These are phyloP conservation scores for Fusarium musae DNA, from an alignment of 2,329 filamentous ascomycete genomes.

Conservation along the genomic window DNA sequence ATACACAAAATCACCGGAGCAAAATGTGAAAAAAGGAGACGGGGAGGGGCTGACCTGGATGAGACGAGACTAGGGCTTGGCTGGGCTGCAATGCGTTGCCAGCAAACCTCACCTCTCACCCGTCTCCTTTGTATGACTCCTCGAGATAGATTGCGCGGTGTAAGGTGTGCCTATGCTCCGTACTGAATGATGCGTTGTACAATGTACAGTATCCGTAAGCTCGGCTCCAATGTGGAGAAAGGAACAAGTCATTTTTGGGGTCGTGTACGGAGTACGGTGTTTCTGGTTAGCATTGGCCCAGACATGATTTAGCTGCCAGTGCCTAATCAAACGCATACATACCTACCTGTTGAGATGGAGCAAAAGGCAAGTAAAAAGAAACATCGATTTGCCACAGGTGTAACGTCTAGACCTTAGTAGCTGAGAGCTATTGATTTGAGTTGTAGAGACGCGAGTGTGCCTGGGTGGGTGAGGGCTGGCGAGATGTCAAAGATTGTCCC, in stretches of 20 bases:
- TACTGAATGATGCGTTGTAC: conserved; percentile 21
- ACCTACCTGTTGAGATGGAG: background rate
- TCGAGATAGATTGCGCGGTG: conserved; percentile 18
- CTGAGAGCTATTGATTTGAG: background rate
- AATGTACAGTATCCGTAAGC: conserved; percentile 8
- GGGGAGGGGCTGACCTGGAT: conserved; percentile 9
- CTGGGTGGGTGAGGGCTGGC: conserved; percentile 24
- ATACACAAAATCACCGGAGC: conserved; percentile 1
- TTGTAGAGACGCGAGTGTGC: conserved; percentile 18
- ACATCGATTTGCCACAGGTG: background rate
- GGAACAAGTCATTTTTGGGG: conserved; percentile 1
- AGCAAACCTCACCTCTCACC: conserved; percentile 18
- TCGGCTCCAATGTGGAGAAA: conserved; percentile 29
- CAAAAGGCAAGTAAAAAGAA: background rate
- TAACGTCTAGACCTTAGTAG: background rate
- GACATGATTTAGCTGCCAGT: background rate
- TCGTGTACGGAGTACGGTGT: background rate
- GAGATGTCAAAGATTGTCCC: conserved; percentile 5
- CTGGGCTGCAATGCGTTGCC: conserved; percentile 37
- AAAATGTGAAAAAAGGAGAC: conserved; percentile 16
- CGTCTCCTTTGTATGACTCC: background rate
- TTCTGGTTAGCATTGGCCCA: background rate
- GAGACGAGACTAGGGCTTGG: conserved; percentile 9
- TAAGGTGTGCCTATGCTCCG: conserved; percentile 6
- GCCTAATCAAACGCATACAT: background rate